Evolutionary conservation across 2,329 filamentous ascomycete species (phyloP), one percentile per base, ranked within the genome.

Genomic region (Trichoderma koningii): DNA sequence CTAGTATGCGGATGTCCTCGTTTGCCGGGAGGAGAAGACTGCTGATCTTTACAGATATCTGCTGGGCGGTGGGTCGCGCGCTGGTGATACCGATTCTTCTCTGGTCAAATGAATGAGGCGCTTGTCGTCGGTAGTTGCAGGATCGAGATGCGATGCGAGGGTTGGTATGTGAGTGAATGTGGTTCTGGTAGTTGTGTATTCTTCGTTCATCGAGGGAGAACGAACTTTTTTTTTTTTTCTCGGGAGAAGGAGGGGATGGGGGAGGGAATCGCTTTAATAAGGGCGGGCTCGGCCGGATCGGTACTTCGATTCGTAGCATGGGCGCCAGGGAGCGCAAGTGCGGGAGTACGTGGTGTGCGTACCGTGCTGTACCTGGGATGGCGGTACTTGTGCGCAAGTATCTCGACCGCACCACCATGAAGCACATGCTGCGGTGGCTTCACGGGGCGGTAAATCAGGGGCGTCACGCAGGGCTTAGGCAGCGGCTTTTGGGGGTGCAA

Each of bases 241-340:
- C 62, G 60, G 52, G 65, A 65, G 66, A 68, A 60, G 66, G 69
- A 56, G 67, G 68, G 68, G 65, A 61, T 50, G 64, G 69, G 65
- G 67, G 63, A 68, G 66, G 63, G 65, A 70, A 68, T 69, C 70
- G 66, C 69, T 73, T 71, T 72, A 73, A 73, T 65, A 68, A 70
- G 70, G 70, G 71, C 74, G 74, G 74, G 73, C 70, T 73, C 72
- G 73, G 71, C 72, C 73, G 72, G 73, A 70, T 70, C 68, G 69
- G 70, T 72, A 60, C 56, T 60, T 60, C 34, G 34, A 38, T 38
- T 38, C 45, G 45, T 60, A 71, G 30, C 69, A 64, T 63, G 63
- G 47, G 64, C 55, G 23, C 19, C 23, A 52, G 65, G 59, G 64
- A 59, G 63, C 26, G 48, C 48, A 52, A 38, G 34, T 38, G 34